Conservation (phyloP, 1,139 yeast species). For the Dujonia santamariae region DNA sequence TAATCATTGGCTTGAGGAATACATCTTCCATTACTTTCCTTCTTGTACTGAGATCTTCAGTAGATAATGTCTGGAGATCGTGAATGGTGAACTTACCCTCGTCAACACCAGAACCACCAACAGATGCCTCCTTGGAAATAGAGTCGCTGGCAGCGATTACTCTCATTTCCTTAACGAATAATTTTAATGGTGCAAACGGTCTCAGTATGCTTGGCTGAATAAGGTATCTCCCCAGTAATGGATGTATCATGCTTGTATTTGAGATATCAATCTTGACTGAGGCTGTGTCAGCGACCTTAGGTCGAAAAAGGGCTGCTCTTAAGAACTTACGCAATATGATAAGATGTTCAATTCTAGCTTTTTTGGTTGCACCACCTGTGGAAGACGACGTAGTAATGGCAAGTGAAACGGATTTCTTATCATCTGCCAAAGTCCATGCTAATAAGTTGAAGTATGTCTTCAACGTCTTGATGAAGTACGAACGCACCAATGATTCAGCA, state of each 20-base stretch:
- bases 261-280: slow-evolving; percentile 8
- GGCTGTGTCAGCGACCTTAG: slow-evolving; percentile 7
- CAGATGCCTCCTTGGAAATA: slow-evolving; percentile 8
- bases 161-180: slow-evolving; percentile 42
- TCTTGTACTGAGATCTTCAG: slow-evolving; percentile 65
- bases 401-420: slow-evolving; percentile 43
- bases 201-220: slow-evolving; percentile 54
- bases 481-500: slow-evolving; percentile 49
- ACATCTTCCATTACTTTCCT: slow-evolving; percentile 51
- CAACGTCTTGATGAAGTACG: slow-evolving; percentile 58
- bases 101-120: slow-evolving; percentile 12
- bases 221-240: slow-evolving; percentile 48
- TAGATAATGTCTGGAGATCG: slow-evolving; percentile 33
- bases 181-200: slow-evolving; percentile 57
- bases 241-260: slow-evolving; percentile 28
- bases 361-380: slow-evolving; percentile 36
- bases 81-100: slow-evolving; percentile 27
- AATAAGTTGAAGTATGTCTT: slow-evolving; percentile 55
- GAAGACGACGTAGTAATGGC: slow-evolving; percentile 45
- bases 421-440: slow-evolving; percentile 54
- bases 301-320: slow-evolving; percentile 35
- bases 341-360: slow-evolving; percentile 41
- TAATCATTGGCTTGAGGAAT: slow-evolving; percentile 46
- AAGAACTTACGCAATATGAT: slow-evolving; percentile 43
- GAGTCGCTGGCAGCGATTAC: slow-evolving; percentile 12